phyloP scores from a whole-genome alignment of 1,284 basidiomycete species.

The Malassezia dermatis region DNA sequence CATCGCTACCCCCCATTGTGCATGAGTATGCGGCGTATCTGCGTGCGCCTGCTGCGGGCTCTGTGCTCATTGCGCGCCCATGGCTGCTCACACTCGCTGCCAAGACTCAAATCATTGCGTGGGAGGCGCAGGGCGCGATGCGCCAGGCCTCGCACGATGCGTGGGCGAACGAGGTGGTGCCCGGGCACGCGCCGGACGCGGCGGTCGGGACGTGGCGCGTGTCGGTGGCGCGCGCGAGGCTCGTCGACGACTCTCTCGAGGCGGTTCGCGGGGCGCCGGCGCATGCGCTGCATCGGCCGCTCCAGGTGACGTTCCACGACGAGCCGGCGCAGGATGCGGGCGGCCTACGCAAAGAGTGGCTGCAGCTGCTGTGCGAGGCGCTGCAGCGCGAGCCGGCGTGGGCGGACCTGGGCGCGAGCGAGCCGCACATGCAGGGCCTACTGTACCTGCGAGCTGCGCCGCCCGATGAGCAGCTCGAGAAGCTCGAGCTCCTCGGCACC shows the following conservation, averaged over 20 bases:
- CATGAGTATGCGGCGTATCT: slow-evolving; percentile 11
- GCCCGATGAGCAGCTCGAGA: neutral
- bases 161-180: slow-evolving; percentile 8
- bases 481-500: slow-evolving; percentile 21
- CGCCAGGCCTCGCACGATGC: slow-evolving; percentile 24
- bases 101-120: slow-evolving; percentile 23
- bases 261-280: slow-evolving; percentile 8
- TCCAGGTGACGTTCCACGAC: slow-evolving; percentile 24
- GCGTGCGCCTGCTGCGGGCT: neutral
- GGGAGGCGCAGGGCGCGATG: slow-evolving; percentile 14
- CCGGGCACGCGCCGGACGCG: slow-evolving; percentile 1
- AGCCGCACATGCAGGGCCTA: slow-evolving; percentile 8
- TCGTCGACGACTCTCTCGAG: slow-evolving; percentile 13
- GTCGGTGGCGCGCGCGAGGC: neutral
- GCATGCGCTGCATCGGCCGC: slow-evolving; percentile 5
- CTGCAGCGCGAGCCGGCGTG: slow-evolving; percentile 2
- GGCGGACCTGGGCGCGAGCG: slow-evolving; percentile 1
- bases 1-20: neutral
- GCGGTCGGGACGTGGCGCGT: neutral
- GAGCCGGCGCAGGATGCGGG: slow-evolving; percentile 33
- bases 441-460: slow-evolving; percentile 8
- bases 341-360: slow-evolving; percentile 31
- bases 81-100: slow-evolving; percentile 25
- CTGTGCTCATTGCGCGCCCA: slow-evolving; percentile 10
- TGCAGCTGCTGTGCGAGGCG: slow-evolving; percentile 20